Conservation (phyloP, 805 yeast species). For the Lipomyces spencermartinsiae region DNA sequence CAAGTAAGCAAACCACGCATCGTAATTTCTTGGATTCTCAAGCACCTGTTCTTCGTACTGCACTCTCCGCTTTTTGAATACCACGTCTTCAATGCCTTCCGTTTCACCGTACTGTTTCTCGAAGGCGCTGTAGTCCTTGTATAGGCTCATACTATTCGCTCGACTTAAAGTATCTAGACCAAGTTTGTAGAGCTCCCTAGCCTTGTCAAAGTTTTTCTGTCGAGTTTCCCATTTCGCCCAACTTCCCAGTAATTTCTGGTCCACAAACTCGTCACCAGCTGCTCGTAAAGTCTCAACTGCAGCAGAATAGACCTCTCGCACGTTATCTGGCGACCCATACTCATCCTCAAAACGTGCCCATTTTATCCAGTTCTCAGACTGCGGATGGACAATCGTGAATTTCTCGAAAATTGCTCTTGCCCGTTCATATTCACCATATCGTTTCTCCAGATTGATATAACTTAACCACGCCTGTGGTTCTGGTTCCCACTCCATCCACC, state of each 20-base stretch:
- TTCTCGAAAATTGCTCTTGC: conserved; percentile 65
- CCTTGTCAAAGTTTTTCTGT: conserved; percentile 66
- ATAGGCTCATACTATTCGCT: conserved; percentile 48
- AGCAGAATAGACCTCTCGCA: conserved; percentile 68
- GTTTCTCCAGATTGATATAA: conserved; percentile 71
- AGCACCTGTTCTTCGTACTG: conserved; percentile 59
- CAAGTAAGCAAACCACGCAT: conserved; percentile 82
- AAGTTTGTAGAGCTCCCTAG: conserved; percentile 60
- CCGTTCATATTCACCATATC: conserved; percentile 65
- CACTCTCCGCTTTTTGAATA: conserved; percentile 60
- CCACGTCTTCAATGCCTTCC: conserved; percentile 59
- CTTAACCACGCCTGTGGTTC: conserved; percentile 70
- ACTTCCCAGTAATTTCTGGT: conserved; percentile 50
- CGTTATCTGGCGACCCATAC: conserved; percentile 53
- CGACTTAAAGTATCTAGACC: conserved; percentile 56
- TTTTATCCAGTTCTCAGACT: conserved; percentile 66
- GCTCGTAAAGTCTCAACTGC: conserved; percentile 61
- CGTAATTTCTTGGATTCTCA: conserved; percentile 64
- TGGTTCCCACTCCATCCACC: conserved; percentile 86
- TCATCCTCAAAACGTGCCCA: conserved; percentile 78
- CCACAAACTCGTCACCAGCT: conserved; percentile 43
- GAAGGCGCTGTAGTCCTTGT: conserved; percentile 58
- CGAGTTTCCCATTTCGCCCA: conserved; percentile 79
- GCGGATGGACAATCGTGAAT: conserved; percentile 61
- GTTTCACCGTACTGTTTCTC: conserved; percentile 69